Evolutionary conservation across 2,329 filamentous ascomycete genomes (phyloP).

Genomic region (Cercospora sojina): DNA sequence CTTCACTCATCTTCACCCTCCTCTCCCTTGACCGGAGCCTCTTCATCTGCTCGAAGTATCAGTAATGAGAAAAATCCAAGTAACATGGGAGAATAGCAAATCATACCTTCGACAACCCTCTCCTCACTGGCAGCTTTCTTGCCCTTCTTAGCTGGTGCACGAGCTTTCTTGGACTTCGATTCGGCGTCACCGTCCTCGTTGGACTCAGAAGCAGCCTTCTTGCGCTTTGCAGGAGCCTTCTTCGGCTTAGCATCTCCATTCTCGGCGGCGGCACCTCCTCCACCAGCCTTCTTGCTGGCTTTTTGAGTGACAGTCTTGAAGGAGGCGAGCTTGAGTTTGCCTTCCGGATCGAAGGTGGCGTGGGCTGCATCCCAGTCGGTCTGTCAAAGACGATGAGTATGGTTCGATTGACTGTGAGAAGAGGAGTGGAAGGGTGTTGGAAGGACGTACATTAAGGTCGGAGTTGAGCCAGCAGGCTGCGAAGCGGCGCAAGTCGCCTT

Average conservation of each 20-base stretch:
- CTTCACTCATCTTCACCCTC: slow-evolving; percentile 6
- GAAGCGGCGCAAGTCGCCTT: slow-evolving; percentile 24
- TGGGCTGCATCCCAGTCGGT: slow-evolving; percentile 22
- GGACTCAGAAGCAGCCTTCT: slow-evolving; percentile 8
- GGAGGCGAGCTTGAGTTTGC: slow-evolving; percentile 23
- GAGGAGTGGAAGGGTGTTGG: background rate
- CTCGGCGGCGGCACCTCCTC: background rate
- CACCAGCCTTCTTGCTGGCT: slow-evolving; percentile 10
- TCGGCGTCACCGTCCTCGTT: slow-evolving; percentile 13
- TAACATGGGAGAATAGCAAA: background rate
- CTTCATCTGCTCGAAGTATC: slow-evolving; percentile 5
- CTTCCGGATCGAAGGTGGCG: slow-evolving; percentile 18
- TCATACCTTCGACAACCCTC: slow-evolving; percentile 14
- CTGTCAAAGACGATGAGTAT: slow-evolving; percentile 1
- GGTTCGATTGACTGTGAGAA: background rate
- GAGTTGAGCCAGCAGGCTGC: slow-evolving; percentile 23
- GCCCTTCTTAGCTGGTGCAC: slow-evolving; percentile 3
- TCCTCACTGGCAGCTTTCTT: slow-evolving; percentile 11
- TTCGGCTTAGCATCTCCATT: slow-evolving; percentile 15
- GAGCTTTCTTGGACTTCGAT: slow-evolving; percentile 14
- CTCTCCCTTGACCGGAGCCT: slow-evolving; percentile 11
- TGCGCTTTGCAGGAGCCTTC: slow-evolving; percentile 11
- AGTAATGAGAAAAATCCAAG: background rate
- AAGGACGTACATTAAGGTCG: background rate
- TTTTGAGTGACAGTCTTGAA: slow-evolving; percentile 25